Conservation (phyloP, 768 basidiomycete species). For the Lactarius sanguifluus region DNA sequence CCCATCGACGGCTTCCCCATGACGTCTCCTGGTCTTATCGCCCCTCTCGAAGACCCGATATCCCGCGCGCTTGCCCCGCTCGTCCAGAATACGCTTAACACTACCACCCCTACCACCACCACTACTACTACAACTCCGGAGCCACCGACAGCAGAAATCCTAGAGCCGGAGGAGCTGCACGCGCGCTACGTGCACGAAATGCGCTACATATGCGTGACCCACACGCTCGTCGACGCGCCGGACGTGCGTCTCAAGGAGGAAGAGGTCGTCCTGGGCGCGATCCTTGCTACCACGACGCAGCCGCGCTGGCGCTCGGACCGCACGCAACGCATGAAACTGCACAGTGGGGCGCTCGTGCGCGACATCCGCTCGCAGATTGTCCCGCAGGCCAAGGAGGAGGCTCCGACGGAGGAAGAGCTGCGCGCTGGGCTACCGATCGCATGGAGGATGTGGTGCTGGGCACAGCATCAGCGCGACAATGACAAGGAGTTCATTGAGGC, state of each 20-base stretch:
- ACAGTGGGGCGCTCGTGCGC: constrained; percentile 50
- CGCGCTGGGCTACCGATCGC: constrained; percentile 47
- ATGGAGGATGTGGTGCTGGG: constrained; percentile 67
- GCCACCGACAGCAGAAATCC: background rate
- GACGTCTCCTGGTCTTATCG: background rate
- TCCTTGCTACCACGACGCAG: constrained; percentile 67
- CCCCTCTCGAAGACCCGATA: constrained; percentile 16
- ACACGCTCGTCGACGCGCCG: constrained; percentile 59
- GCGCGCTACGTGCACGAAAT: constrained; percentile 61
- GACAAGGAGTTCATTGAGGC: constrained; percentile 44
- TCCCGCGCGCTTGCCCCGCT: constrained; percentile 9
- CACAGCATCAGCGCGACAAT: constrained; percentile 39
- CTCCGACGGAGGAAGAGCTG: constrained; percentile 27
- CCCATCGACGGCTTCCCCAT: constrained; percentile 23
- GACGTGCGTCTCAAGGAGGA: constrained; percentile 62
- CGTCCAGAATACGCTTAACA: constrained; percentile 2
- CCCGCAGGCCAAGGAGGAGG: background rate
- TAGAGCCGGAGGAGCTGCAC: constrained; percentile 38
- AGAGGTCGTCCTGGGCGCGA: constrained; percentile 76
- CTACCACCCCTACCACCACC: too few relatives aligned
- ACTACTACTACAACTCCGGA: too few relatives aligned
- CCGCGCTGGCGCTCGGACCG: constrained; percentile 58
- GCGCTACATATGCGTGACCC: constrained; percentile 67
- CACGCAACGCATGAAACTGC: constrained; percentile 61
- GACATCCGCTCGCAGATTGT: constrained; percentile 46